Conservation (phyloP, 192 early-diverging fungal genomes). For the Linnemannia zychae region DNA sequence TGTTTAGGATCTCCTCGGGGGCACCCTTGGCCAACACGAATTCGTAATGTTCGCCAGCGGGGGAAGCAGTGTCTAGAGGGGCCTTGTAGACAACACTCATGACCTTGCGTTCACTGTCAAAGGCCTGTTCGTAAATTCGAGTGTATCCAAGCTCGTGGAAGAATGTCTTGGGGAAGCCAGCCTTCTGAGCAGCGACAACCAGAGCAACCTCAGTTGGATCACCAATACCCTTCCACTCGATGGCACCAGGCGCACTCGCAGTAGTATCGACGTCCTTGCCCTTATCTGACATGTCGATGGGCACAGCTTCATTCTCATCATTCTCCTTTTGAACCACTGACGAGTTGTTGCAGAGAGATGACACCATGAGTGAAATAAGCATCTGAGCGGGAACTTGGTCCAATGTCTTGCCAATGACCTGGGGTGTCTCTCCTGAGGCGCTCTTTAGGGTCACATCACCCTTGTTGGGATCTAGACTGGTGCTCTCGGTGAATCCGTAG, state of each 20-base stretch:
- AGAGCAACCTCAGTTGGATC: constrained; percentile 98
- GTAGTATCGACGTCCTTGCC: neutral
- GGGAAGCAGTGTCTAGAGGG: constrained; percentile 2
- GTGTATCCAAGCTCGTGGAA: constrained; percentile 72
- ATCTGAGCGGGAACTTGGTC: constrained; percentile 64
- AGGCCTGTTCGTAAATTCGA: constrained; percentile 86
- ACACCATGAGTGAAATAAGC: constrained; percentile 75
- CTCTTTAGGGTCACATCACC: constrained; percentile 58
- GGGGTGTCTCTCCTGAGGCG: constrained; percentile 30
- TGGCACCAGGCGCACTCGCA: neutral
- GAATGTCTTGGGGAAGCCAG: constrained; percentile 76
- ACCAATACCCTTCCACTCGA: constrained; percentile 80
- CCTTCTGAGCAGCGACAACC: constrained; percentile 87
- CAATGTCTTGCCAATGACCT: constrained; percentile 60
- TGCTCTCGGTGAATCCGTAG: constrained; percentile 77
- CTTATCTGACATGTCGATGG: constrained; percentile 2
- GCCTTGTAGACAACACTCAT: constrained; percentile 88
- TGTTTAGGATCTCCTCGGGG: constrained; percentile 87
- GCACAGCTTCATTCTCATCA: constrained; percentile 32
- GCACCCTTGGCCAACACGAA: constrained; percentile 92
- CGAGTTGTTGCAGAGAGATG: constrained; percentile 91
- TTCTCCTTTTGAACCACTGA: constrained; percentile 71
- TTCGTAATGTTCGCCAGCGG: constrained; percentile 25
- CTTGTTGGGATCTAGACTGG: constrained; percentile 62
- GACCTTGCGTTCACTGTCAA: constrained; percentile 95